Conservation (phyloP, 257 asterid species). For the Thymus mandschuricus region DNA sequence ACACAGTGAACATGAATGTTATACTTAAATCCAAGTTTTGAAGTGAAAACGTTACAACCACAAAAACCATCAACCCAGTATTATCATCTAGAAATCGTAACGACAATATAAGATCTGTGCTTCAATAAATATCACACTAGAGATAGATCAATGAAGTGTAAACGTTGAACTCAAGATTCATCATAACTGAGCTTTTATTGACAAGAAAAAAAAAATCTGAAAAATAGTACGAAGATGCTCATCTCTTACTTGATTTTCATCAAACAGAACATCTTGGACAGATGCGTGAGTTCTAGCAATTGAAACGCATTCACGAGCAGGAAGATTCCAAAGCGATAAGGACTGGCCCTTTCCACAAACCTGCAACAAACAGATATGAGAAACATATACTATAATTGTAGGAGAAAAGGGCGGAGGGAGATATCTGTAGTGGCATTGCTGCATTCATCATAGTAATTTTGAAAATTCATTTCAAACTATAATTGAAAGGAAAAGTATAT, state of each 20-base stretch:
- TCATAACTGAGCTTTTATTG: constrained; percentile 10
- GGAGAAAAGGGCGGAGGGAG: neutral
- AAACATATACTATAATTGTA: constrained; percentile 9
- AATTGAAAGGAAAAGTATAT: neutral
- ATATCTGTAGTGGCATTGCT: neutral
- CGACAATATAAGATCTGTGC: neutral
- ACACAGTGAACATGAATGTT: neutral
- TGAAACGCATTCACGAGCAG: constrained; percentile 80
- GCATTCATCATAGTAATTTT: constrained; percentile 10
- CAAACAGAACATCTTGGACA: constrained; percentile 75
- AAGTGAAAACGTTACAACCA: neutral
- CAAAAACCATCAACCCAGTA: neutral
- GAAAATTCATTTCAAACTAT: neutral
- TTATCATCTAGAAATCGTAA: neutral
- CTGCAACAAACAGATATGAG: constrained; percentile 40
- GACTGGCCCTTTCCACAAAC: constrained; percentile 90
- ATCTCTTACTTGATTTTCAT: constrained; percentile 74
- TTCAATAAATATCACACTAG: constrained; percentile 9
- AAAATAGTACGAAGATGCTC: constrained; percentile 17
- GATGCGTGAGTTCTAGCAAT: constrained; percentile 52
- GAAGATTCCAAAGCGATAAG: constrained; percentile 90
- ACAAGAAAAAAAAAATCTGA: constrained; percentile 28
- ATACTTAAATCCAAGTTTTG: neutral
- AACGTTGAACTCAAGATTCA: constrained; percentile 15
- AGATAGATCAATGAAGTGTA: neutral